These are phyloP conservation scores for Phylloporus sp. DNA, from an alignment of 768 basidiomycete species.

Conservation along the genomic window DNA sequence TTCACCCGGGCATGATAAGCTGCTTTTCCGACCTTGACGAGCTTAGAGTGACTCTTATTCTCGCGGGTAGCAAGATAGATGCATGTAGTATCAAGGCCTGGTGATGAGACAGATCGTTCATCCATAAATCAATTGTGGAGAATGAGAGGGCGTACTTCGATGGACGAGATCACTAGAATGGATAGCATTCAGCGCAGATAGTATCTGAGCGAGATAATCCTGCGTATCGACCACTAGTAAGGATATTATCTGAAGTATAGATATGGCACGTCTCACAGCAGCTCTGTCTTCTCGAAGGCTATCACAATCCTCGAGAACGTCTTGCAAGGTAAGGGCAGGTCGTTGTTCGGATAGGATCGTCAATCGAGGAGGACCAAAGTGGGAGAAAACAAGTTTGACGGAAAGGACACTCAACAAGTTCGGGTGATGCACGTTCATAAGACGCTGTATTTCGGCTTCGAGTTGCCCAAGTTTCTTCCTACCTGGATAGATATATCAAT, in stretches of 20 bases:
- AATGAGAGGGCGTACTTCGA: constrained; percentile 43
- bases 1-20: constrained; percentile 68
- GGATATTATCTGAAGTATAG: background rate
- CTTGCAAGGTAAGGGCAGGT: constrained; percentile 61
- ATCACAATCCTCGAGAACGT: constrained; percentile 74
- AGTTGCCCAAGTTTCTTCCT: constrained; percentile 67
- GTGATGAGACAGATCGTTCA: background rate
- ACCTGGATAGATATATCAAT: constrained; percentile 32
- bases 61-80: constrained; percentile 59
- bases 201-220: constrained; percentile 75
- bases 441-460: constrained; percentile 60
- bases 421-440: constrained; percentile 55
- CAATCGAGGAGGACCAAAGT: constrained; percentile 50
- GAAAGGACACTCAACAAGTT: constrained; percentile 68
- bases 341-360: constrained; percentile 69
- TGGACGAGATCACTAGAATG: constrained; percentile 68
- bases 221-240: constrained; percentile 25
- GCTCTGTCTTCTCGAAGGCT: constrained; percentile 70
- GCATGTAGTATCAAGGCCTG: constrained; percentile 56
- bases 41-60: constrained; percentile 50
- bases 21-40: constrained; percentile 71
- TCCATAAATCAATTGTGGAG: background rate
- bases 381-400: constrained; percentile 56
- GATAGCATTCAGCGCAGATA: constrained; percentile 64
- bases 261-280: constrained; percentile 40